phyloP scores from a whole-genome alignment of 2,329 filamentous ascomycete species.

The Davidsoniella virescens region DNA sequence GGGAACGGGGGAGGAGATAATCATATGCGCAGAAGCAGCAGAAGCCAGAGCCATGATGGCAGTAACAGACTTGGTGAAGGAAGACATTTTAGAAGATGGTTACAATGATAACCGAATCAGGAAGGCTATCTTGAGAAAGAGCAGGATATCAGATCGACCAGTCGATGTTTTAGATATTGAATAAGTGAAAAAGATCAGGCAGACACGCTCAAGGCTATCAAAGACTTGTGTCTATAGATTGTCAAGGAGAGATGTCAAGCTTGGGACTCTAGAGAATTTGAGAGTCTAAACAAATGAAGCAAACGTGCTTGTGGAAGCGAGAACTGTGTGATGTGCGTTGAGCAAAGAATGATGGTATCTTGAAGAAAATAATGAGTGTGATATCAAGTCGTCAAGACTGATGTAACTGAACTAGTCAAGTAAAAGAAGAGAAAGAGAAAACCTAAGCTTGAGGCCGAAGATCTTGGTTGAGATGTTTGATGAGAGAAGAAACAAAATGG shows the following conservation, averaged over 20 bases:
- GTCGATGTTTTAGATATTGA: slow-evolving; percentile 1
- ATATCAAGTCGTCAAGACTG: slow-evolving; percentile 11
- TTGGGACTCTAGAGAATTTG: not conserved
- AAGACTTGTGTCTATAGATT: not conserved
- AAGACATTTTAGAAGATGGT: slow-evolving; percentile 3
- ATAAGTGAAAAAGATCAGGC: slow-evolving; percentile 5
- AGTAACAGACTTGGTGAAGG: slow-evolving; percentile 26
- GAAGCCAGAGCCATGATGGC: slow-evolving; percentile 40
- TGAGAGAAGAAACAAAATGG: slow-evolving; percentile 3
- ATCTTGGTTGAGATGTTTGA: slow-evolving; percentile 1
- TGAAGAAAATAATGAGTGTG: not conserved
- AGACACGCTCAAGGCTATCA: slow-evolving; percentile 8
- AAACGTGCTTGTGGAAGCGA: slow-evolving; percentile 3
- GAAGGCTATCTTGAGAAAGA: not conserved
- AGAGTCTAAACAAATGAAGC: not conserved
- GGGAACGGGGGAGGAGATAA: slow-evolving; percentile 51
- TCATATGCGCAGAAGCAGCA: slow-evolving; percentile 57
- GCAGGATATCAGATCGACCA: slow-evolving; percentile 1
- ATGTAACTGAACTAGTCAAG: not conserved
- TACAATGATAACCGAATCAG: not conserved
- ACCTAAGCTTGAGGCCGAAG: not conserved
- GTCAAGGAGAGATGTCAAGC: not conserved
- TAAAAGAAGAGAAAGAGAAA: not conserved
- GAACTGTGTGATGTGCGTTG: not conserved
- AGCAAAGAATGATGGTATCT: not conserved